Evolutionary conservation across 495 filamentous ascomycete genomes (phyloP).

Genomic region (Penicillium alfredii): DNA sequence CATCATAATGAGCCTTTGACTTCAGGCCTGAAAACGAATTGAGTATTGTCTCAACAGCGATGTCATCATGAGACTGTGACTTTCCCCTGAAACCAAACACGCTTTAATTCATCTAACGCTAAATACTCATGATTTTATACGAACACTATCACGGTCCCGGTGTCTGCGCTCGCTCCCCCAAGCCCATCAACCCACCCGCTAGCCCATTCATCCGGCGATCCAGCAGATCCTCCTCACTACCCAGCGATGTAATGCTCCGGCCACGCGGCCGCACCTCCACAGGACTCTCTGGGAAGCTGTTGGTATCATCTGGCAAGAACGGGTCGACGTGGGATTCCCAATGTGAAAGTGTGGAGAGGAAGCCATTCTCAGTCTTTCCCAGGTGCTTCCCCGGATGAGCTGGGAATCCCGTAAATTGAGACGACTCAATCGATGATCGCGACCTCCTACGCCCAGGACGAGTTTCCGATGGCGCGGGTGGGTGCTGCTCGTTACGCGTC

Average conservation of each 20-base stretch:
- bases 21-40: too few species aligned
- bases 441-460: slow-evolving; percentile 12
- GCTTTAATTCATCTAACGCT: background rate
- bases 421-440: slow-evolving; percentile 15
- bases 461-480: slow-evolving; percentile 1
- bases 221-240: slow-evolving; percentile 78
- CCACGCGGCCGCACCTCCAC: slow-evolving; percentile 27
- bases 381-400: slow-evolving; percentile 4
- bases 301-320: slow-evolving; percentile 15
- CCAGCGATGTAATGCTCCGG: slow-evolving; percentile 63
- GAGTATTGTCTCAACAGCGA: too few species aligned
- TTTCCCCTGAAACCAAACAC: too few species aligned
- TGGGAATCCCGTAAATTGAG: slow-evolving; percentile 9
- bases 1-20: too few species aligned
- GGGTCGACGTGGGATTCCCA: slow-evolving; percentile 13
- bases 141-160: slow-evolving; percentile 17
- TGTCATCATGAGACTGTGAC: background rate
- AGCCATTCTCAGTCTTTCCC: slow-evolving; percentile 19
- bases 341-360: slow-evolving; percentile 18
- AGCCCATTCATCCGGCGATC: slow-evolving; percentile 81
- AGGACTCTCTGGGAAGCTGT: slow-evolving; percentile 24
- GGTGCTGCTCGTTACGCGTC: slow-evolving; percentile 3
- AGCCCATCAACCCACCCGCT: slow-evolving; percentile 69
- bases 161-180: slow-evolving; percentile 41
- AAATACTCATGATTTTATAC: too few species aligned